Evolutionary conservation across 352 stramenopile species (phyloP), one percentile per base, ranked within the genome.

Genomic region (Aphanomyces stellatus): DNA sequence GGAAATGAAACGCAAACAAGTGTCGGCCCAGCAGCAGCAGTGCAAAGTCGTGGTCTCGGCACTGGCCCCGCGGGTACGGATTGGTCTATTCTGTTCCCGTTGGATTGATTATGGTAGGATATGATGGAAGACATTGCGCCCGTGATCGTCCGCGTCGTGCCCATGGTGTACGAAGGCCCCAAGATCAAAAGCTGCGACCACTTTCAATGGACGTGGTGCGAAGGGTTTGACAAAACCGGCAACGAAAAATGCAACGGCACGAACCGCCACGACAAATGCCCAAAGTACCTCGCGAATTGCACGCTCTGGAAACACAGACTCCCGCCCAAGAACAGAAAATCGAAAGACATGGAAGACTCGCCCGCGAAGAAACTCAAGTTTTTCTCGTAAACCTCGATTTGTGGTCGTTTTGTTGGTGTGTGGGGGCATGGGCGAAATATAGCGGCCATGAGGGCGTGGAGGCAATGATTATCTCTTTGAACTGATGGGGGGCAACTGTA

Each of bases 141-240:
- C 0, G 84, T 93, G 35, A 72, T 93, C 22, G 84, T 93, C 31
- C 82, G 84, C 10, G 84, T 91, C 17, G 84, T 93, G 10, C 84
- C 84, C 0, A 80, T 75, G 0, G 59, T 60, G 4, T 91, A 81
- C 59, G 84, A 93, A 83, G 84, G 84, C 37, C 69, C 71, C 65
- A 93, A 93, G 69, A 82, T 93, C 59, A 87, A 88, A 66, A 89
- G 79, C 49, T 93, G 84, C 41, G 84, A 93, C 55, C 84, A 93
- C 65, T 93, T 91, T 61, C 84, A 91, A 64, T 93, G 84, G 84
- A 93, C 82, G 1, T 93, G 84, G 84, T 93, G 84, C 69, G 84
- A 93, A 74, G 84, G 84, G 3, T 93, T 88, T 30, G 82, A 82
- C 46, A 93, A 93, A 59, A 89, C 82, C 25, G 78, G 81, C 42